phyloP scores from a whole-genome alignment of 208 protist genomes.

The Wallacemonas collosoma region DNA sequence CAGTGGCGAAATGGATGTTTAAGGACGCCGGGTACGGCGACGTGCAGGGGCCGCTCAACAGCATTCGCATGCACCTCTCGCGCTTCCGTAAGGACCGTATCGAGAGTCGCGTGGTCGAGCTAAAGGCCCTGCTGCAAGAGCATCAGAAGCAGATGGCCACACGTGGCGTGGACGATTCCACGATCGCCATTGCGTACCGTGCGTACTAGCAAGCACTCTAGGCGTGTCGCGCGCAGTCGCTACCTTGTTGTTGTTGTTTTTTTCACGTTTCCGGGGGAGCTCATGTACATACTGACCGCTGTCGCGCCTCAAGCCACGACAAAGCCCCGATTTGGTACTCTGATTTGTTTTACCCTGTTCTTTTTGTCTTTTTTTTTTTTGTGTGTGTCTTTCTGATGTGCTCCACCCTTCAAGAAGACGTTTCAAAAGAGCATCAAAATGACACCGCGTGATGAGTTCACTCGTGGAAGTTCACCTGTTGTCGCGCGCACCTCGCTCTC shows the following conservation, averaged over 20 bases:
- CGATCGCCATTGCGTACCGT: slow-evolving; percentile 77
- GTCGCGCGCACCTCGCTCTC: too few relatives aligned
- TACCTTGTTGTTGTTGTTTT: neutral
- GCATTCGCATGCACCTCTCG: slow-evolving; percentile 77
- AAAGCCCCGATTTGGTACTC: too few relatives aligned
- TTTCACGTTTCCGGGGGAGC: neutral
- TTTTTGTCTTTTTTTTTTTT: neutral
- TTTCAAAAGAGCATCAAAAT: too few relatives aligned
- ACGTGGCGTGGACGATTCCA: slow-evolving; percentile 21
- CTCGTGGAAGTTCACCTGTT: too few relatives aligned
- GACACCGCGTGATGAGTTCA: too few relatives aligned
- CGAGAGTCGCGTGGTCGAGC: slow-evolving; percentile 37
- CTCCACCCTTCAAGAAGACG: neutral
- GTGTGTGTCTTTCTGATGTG: neutral
- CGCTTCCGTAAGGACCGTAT: slow-evolving; percentile 69
- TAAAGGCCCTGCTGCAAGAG: slow-evolving; percentile 42
- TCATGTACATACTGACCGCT: too few relatives aligned
- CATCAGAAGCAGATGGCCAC: slow-evolving; percentile 22
- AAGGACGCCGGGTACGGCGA: slow-evolving; percentile 85
- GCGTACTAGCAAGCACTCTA: slow-evolving; percentile 43
- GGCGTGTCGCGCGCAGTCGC: too few relatives aligned
- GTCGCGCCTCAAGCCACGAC: too few relatives aligned
- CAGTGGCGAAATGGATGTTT: slow-evolving; percentile 90
- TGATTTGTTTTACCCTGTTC: neutral
- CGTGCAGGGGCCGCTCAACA: slow-evolving; percentile 67